Evolutionary conservation across 2,329 filamentous ascomycete genomes (phyloP), one percentile per base, ranked within the genome.

Genomic region (Fusarium tricinctum): DNA sequence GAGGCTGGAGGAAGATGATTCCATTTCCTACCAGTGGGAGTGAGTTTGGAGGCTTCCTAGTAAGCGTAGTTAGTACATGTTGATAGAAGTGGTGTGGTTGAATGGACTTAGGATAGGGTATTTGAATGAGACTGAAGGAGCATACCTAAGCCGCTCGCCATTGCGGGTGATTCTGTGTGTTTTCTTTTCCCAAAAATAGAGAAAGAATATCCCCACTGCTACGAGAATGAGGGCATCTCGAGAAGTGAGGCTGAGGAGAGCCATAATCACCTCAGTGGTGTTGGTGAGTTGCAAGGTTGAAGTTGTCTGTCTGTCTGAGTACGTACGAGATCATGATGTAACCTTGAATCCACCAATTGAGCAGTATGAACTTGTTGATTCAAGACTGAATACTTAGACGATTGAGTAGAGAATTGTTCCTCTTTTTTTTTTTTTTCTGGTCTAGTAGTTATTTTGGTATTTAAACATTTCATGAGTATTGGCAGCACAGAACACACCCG

Each of bases 11-110:
- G 71, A 91, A 91, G 9, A 85, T 75, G 45, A 91, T 81, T 8
- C 88, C 88, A 69, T 91, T 90, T 26, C 88, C 88, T 6, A 84
- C 79, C 3, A 90, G 60, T 0, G 88, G 88, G 2, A 86, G 74
- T 4, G 85, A 85, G 56, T 84, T 79, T 4, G 84, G 83, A 0
- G 85, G 81, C 50, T 80, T 82, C 55, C 83, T 85, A 12, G 10
- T 8, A 26, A 39, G 15, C 38, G 32, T 33, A 20, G 23, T 46
- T 13, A 49, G 20, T 32, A 20, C 32, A 20, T 14, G 19, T 19
- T 15, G 19, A 12, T 17, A 22, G 26, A 32, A 39, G 32, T 39
- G 26, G 13, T 56, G 38, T 45, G 12, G 46, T 20, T 20, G 17
- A 5, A 38, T 6, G 14, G 1, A 1, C 3, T 14, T 51, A 68